Percentiles rank a stretch among this genome's conserved stretches.
Conservation (phyloP, 176 grass and related monocot species). For the Phragmites australis region DNA sequence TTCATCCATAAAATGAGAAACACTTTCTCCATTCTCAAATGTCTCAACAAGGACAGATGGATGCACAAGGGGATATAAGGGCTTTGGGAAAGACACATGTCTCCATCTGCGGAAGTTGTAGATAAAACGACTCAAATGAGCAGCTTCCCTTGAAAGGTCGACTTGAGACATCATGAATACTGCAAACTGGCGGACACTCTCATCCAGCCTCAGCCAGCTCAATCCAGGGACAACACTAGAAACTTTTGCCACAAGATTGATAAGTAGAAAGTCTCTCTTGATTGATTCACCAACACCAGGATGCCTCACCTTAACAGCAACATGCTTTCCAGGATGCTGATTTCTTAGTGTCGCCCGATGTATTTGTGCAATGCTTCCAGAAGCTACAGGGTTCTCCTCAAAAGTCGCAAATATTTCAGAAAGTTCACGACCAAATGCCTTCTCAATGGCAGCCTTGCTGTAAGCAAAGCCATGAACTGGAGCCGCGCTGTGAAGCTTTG, state of each 20-base stretch:
- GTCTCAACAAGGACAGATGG: slow-evolving; percentile 97
- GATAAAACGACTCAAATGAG: slow-evolving; percentile 85
- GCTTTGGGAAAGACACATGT: slow-evolving; percentile 87
- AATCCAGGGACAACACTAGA: slow-evolving; percentile 71
- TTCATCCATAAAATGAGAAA: slow-evolving; percentile 77
- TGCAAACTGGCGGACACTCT: slow-evolving; percentile 89
- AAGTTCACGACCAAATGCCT: slow-evolving; percentile 78
- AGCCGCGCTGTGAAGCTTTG: slow-evolving; percentile 88
- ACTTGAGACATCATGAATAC: slow-evolving; percentile 99
- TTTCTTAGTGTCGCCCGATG: slow-evolving; percentile 79
- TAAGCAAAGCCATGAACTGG: slow-evolving; percentile 79
- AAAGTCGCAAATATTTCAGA: slow-evolving; percentile 86
- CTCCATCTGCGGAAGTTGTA: slow-evolving; percentile 97
- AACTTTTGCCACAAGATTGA: slow-evolving; percentile 70
- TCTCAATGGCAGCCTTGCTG: slow-evolving; percentile 74
- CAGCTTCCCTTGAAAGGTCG: slow-evolving; percentile 92
- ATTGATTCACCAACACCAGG: slow-evolving; percentile 93
- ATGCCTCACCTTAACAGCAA: slow-evolving; percentile 97
- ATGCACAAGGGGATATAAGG: slow-evolving; percentile 94
- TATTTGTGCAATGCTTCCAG: slow-evolving; percentile 93
- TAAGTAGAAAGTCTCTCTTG: slow-evolving; percentile 85
- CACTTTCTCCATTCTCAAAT: slow-evolving; percentile 94
- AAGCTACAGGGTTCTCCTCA: slow-evolving; percentile 92
- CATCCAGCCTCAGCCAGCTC: slow-evolving; percentile 96
- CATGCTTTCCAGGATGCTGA: slow-evolving; percentile 59